Evolutionary conservation across 164 flowering plant species (phyloP), one percentile per base, ranked within the genome.

Genomic region (Euptelea pleiosperma): DNA sequence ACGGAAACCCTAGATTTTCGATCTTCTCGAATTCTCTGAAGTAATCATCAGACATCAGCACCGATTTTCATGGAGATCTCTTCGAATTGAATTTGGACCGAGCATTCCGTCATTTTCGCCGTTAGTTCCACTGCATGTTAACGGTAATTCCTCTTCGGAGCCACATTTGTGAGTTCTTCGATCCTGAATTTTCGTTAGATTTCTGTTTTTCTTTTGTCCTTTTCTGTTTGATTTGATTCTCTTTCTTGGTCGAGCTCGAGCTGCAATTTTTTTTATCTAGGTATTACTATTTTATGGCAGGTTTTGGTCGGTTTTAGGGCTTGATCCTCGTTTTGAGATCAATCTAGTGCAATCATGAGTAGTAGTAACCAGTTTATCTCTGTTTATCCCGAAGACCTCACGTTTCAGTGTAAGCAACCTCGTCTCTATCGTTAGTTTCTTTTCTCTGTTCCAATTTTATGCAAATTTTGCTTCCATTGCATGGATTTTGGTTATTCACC

Each of bases 321-420:
- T 61, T 64, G 47, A 60, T 61, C 6, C 39, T 33, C 22, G 7
- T 49, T n/a, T 29, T 3, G 45, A 28, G 61, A 63, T 67, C 49
- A 54, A 40, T 53, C 58, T 25, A 45, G 53, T 46, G 63, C 49
- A 57, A 26, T 40, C 61, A 71, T 67, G 75, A 64, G 50, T 29
- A 67, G 34, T 31, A 37, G 73, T 48, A 66, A 71, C 61, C 80
- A 71, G 58, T 65, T 89, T 66, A 75, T 89, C 75, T 76, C 93
- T 33, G 73, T 89, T 70, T 76, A 77, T 28, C 96, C 96, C 2
- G 84, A 79, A 8, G 91, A 89, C 57, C 93, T 89, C 81, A 82
- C 57, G 36, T 89, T 89, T 63, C 62, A 68, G 48, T 77, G 97
- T 87, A 79, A 19, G 71, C 24, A 35, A 21, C 40, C 16, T 11